These are phyloP conservation scores for Microsporum canis DNA, from an alignment of 2,329 filamentous ascomycete genomes.

Conservation along the genomic window DNA sequence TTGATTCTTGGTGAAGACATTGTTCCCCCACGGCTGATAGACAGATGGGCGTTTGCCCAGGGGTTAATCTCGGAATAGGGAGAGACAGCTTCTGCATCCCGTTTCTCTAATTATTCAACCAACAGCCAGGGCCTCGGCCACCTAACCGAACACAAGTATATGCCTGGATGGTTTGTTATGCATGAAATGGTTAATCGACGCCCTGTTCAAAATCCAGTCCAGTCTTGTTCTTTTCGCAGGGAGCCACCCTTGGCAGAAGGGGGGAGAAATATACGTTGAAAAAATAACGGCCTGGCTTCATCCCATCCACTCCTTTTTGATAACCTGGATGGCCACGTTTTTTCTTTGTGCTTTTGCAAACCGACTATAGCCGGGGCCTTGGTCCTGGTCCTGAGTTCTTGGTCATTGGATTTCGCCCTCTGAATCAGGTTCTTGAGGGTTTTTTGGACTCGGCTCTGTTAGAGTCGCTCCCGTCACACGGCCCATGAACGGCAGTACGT, in stretches of 20 bases:
- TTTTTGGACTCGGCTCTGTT: background rate
- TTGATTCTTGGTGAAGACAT: background rate
- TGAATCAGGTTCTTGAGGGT: background rate
- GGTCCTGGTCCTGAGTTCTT: background rate
- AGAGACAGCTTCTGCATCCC: background rate
- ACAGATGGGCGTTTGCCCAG: background rate
- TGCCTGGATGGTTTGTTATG: background rate
- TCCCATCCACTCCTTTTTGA: background rate
- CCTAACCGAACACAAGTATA: background rate
- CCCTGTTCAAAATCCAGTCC: background rate
- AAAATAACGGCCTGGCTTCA: background rate
- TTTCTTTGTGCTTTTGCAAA: background rate
- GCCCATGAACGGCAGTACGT: background rate
- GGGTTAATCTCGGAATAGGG: background rate
- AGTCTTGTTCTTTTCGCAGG: background rate
- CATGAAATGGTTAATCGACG: background rate
- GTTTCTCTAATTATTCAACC: background rate
- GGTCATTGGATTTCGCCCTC: background rate
- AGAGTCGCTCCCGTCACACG: background rate
- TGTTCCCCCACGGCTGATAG: background rate
- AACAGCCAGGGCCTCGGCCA: background rate
- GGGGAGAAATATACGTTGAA: background rate
- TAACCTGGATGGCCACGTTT: background rate
- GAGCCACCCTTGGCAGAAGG: background rate
- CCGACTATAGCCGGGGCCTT: constrained; percentile 1